Evolutionary conservation across 345 rosid species (phyloP).

Genomic region (Lepidium sativum): DNA sequence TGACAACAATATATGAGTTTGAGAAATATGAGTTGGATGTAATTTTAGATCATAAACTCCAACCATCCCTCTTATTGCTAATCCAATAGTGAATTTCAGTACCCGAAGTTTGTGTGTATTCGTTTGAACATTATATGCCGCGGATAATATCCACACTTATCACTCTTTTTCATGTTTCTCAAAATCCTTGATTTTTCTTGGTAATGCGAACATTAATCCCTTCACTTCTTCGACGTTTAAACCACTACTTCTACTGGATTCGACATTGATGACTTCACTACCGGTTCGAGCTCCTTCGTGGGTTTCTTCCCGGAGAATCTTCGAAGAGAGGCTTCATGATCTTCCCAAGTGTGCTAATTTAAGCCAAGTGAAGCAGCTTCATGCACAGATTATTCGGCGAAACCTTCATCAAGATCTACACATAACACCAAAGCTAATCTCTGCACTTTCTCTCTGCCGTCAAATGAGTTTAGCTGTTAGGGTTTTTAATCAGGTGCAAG

Average conservation of each 20-base stretch:
- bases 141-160: constrained; percentile 6
- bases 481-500: constrained; percentile 52
- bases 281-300: constrained; percentile 60
- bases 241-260: not conserved
- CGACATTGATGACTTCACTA: constrained; percentile 29
- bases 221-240: not conserved
- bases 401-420: constrained; percentile 48
- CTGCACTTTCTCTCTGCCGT: constrained; percentile 60
- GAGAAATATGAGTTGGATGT: too few species aligned
- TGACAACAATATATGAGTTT: too few species aligned
- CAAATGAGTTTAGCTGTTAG: constrained; percentile 42
- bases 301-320: constrained; percentile 56
- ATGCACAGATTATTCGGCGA: constrained; percentile 59
- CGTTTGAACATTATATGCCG: not conserved
- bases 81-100: not conserved
- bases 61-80: too few species aligned
- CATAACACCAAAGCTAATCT: constrained; percentile 60
- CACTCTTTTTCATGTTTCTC: not conserved
- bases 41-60: too few species aligned
- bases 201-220: not conserved
- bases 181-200: not conserved
- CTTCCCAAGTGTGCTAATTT: constrained; percentile 67
- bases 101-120: not conserved
- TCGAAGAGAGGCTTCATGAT: constrained; percentile 58
- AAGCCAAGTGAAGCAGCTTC: constrained; percentile 53